These are phyloP conservation scores for Coelastrella sp. DNA, from an alignment of 139 green algal genomes.

Conservation along the genomic window DNA sequence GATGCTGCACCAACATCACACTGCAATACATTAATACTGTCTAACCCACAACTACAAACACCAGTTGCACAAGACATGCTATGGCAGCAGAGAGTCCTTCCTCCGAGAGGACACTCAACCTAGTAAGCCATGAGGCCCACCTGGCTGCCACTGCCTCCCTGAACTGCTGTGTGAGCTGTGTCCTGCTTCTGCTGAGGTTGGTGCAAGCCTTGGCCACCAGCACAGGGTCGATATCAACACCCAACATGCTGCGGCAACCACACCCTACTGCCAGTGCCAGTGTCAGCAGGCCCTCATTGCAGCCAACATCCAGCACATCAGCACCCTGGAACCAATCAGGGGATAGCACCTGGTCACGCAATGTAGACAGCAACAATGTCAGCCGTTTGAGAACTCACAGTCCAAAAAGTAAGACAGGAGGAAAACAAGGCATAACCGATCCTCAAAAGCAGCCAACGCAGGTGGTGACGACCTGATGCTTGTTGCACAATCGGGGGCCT, in stretches of 20 bases:
- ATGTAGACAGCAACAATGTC: too few relatives aligned
- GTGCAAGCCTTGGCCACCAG: slow-evolving; percentile 76
- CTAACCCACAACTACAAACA: neutral
- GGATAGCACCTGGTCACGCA: slow-evolving; percentile 39
- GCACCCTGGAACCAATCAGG: slow-evolving; percentile 79
- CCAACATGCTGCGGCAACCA: slow-evolving; percentile 49
- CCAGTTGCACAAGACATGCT: neutral
- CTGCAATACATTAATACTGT: neutral
- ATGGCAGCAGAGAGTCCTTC: too few relatives aligned
- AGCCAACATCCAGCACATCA: slow-evolving; percentile 89
- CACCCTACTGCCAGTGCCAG: slow-evolving; percentile 76
- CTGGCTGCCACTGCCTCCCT: slow-evolving; percentile 11
- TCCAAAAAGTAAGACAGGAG: too few relatives aligned
- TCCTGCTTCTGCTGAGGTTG: slow-evolving; percentile 56
- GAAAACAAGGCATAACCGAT: too few relatives aligned
- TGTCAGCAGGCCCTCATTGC: slow-evolving; percentile 94
- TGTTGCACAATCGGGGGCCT: neutral
- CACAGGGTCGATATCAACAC: slow-evolving; percentile 89
- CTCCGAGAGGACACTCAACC: neutral
- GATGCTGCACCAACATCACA: too few relatives aligned
- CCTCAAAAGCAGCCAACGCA: too few relatives aligned
- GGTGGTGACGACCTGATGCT: too few relatives aligned
- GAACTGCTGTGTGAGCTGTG: slow-evolving; percentile 48
- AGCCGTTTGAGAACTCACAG: too few relatives aligned
- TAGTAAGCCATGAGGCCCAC: neutral